Evolutionary conservation across 306 rosid genomes (phyloP).

Genomic region (Vicia sativa): DNA sequence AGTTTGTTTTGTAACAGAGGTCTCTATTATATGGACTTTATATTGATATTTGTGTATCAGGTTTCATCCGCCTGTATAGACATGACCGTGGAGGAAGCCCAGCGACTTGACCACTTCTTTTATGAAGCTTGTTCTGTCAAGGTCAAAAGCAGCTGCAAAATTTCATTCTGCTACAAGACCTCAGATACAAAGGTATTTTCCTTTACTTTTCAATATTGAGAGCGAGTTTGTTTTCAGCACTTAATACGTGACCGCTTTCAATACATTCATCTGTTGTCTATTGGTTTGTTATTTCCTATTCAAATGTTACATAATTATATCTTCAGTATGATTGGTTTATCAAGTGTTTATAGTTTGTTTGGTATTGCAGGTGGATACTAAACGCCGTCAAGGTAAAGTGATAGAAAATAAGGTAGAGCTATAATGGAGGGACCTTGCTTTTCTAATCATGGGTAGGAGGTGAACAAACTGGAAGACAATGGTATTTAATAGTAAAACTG

Average conservation of each 20-base stretch:
- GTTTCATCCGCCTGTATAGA: constrained; percentile 99
- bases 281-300: constrained; percentile 30
- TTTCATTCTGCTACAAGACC: constrained; percentile 64
- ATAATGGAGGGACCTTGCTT: constrained; percentile 39
- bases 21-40: not conserved
- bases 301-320: constrained; percentile 1
- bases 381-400: constrained; percentile 76
- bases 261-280: constrained; percentile 17
- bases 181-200: constrained; percentile 79
- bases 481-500: constrained; percentile 34
- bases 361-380: constrained; percentile 81
- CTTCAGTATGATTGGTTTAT: not conserved
- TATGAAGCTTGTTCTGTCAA: constrained; percentile 88
- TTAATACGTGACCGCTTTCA: constrained; percentile 17
- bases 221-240: constrained; percentile 22
- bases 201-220: constrained; percentile 12
- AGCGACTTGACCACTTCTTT: constrained; percentile 86
- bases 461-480: constrained; percentile 44
- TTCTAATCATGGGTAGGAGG: constrained; percentile 46
- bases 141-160: constrained; percentile 88
- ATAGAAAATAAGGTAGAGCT: constrained; percentile 44
- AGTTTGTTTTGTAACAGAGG: constrained; percentile 31
- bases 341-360: not conserved
- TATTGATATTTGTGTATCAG: too few relatives aligned
- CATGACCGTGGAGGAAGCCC: constrained; percentile 93